These are phyloP conservation scores for Globisporangium iwayamae DNA, from an alignment of 352 stramenopile species.

Conservation along the genomic window DNA sequence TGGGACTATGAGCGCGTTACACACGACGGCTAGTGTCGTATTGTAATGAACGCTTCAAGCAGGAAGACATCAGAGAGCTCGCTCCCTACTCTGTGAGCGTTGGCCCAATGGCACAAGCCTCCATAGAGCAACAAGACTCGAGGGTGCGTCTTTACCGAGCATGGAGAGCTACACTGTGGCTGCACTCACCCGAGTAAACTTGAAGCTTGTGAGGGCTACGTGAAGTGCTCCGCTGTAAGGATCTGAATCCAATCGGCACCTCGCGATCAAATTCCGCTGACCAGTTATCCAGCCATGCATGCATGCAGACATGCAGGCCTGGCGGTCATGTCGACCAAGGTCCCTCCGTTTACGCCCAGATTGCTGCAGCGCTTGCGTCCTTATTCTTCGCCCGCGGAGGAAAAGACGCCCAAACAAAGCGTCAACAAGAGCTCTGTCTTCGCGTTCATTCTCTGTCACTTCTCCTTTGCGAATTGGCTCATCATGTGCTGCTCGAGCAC, in stretches of 20 bases:
- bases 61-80: background rate
- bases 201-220: background rate
- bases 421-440: background rate
- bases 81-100: background rate
- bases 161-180: background rate
- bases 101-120: background rate
- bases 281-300: background rate
- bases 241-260: background rate
- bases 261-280: background rate
- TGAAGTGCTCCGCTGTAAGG: background rate
- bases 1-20: background rate
- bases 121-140: background rate
- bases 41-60: background rate
- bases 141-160: background rate
- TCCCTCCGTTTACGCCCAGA: too few relatives aligned
- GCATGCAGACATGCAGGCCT: background rate
- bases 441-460: background rate
- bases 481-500: too few relatives aligned
- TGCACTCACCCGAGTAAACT: background rate
- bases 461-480: too few relatives aligned
- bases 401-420: too few relatives aligned
- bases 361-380: background rate
- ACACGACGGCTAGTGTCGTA: background rate
- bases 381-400: too few relatives aligned
- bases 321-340: too few relatives aligned